Conservation (phyloP, 257 asterid genomes). For the Solanum virginianum region DNA sequence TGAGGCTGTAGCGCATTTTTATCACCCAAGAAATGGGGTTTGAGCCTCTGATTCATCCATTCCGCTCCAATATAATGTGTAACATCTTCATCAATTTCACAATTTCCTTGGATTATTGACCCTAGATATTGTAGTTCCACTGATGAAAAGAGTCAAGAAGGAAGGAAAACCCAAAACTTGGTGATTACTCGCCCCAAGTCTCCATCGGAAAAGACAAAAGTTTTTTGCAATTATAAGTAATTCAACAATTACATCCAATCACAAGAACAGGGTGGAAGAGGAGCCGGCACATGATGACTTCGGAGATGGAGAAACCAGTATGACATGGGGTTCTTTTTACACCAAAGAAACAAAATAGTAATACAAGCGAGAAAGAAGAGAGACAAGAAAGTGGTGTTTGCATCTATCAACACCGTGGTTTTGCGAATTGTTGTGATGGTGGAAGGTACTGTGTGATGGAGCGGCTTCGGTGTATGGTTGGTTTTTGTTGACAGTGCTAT, state of each 20-base stretch:
- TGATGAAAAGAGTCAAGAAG: background rate
- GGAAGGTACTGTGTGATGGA: too few species aligned
- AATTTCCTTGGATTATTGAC: background rate
- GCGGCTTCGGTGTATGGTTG: background rate
- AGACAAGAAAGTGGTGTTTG: background rate
- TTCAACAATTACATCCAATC: background rate
- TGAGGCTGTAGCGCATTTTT: background rate
- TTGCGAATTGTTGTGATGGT: background rate
- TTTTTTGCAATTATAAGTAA: background rate
- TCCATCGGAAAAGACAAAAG: background rate
- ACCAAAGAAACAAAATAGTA: background rate
- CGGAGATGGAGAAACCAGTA: background rate
- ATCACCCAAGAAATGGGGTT: background rate
- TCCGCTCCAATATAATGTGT: background rate
- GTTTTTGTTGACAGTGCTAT: background rate
- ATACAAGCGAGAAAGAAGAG: background rate
- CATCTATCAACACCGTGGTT: background rate
- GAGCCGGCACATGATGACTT: background rate
- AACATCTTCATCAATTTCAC: background rate
- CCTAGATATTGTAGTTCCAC: background rate
- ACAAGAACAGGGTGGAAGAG: background rate
- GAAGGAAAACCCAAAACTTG: background rate
- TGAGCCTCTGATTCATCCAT: background rate
- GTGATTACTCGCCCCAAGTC: background rate
- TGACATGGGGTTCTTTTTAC: background rate